Evolutionary conservation across 257 asterid species (phyloP).

Genomic region (Lycium barbarum): DNA sequence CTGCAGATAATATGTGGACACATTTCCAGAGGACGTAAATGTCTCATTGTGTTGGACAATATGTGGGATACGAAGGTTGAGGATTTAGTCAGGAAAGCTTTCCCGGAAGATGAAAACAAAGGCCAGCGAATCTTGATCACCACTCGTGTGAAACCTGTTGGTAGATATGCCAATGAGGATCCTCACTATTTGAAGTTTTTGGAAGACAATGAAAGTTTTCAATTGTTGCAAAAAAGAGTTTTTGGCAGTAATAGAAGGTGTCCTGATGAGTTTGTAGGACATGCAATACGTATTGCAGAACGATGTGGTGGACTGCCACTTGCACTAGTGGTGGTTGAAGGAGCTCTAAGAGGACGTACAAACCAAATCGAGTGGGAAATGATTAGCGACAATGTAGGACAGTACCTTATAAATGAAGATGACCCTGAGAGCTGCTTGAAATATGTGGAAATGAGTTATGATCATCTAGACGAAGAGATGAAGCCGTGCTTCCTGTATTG

Average conservation of each 20-base stretch:
- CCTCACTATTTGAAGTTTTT: conserved; percentile 46
- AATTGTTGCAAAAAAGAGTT: conserved; percentile 47
- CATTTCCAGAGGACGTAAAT: conserved; percentile 27
- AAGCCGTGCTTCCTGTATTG: conserved; percentile 36
- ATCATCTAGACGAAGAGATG: conserved; percentile 22
- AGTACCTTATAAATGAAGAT: neutral
- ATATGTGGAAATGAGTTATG: conserved; percentile 30
- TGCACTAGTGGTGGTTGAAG: conserved; percentile 53
- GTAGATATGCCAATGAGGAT: conserved; percentile 20
- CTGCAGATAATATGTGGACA: neutral
- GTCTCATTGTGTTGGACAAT: conserved; percentile 47
- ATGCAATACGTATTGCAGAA: conserved; percentile 5
- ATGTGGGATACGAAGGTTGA: conserved; percentile 37
- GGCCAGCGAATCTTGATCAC: conserved; percentile 48
- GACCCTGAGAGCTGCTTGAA: conserved; percentile 11
- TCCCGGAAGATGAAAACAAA: conserved; percentile 31
- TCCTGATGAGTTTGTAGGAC: conserved; percentile 31
- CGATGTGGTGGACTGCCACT: too few relatives aligned
- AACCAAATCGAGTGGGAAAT: conserved; percentile 29
- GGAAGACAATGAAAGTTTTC: conserved; percentile 33
- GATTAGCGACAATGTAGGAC: conserved; percentile 29
- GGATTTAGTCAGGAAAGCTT: conserved; percentile 39
- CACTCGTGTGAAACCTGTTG: conserved; percentile 41
- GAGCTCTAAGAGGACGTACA: conserved; percentile 38
- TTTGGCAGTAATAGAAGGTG: conserved; percentile 32